Evolutionary conservation across 371 early-diverging fungal species (phyloP).

Genomic region (Mucor ambiguus): DNA sequence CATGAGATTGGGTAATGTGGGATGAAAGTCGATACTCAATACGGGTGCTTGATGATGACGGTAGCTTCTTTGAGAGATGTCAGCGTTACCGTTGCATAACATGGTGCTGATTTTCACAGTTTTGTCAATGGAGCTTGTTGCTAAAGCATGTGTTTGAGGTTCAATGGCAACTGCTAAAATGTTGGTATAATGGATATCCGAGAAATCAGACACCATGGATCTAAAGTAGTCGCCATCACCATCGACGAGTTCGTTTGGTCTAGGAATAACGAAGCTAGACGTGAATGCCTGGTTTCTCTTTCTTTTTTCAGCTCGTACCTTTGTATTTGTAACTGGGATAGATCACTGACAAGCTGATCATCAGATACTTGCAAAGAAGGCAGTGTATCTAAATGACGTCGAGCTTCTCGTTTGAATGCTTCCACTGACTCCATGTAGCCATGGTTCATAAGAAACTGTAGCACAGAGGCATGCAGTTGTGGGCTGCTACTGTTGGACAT

Average conservation of each 20-base stretch:
- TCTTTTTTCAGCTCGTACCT: too few relatives aligned
- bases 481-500: slow-evolving; percentile 2
- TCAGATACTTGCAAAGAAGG: slow-evolving; percentile 5
- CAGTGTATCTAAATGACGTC: slow-evolving; percentile 33
- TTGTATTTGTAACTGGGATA: slow-evolving; percentile 40
- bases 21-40: slow-evolving; percentile 71
- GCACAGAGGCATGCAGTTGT: slow-evolving; percentile 26
- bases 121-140: slow-evolving; percentile 68
- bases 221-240: slow-evolving; percentile 39
- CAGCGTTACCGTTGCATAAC: slow-evolving; percentile 27
- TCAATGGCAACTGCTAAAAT: slow-evolving; percentile 52
- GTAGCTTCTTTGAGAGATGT: slow-evolving; percentile 37
- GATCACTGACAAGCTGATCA: slow-evolving; percentile 24
- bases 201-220: slow-evolving; percentile 19
- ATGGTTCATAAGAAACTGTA: slow-evolving; percentile 46
- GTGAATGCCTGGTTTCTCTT: too few relatives aligned
- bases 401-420: slow-evolving; percentile 53
- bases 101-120: slow-evolving; percentile 58
- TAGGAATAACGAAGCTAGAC: too few relatives aligned
- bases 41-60: slow-evolving; percentile 64
- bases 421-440: slow-evolving; percentile 49
- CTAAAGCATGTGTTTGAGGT: slow-evolving; percentile 41
- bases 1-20: slow-evolving; percentile 53
- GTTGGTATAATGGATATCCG: slow-evolving; percentile 53
- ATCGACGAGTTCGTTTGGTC: slow-evolving; percentile 22